Evolutionary conservation across 192 early-diverging fungal genomes (phyloP).

Genomic region (Umbelopsis vinacea): DNA sequence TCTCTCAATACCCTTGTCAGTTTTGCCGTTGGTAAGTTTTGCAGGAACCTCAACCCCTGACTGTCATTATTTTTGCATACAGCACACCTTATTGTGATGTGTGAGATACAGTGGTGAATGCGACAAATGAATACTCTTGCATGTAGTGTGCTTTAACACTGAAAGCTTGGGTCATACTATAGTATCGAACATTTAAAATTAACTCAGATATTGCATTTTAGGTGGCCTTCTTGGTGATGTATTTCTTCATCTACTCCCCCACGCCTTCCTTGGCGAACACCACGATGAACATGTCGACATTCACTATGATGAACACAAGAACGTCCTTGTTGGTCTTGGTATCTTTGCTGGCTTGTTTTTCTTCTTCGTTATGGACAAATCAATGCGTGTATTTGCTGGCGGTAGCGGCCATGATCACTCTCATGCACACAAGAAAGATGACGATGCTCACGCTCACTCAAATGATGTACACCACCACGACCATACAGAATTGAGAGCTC

Average conservation of each 20-base stretch:
- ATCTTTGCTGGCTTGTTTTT: slow-evolving; percentile 77
- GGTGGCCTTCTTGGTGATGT: slow-evolving; percentile 84
- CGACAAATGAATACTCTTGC: too few species aligned
- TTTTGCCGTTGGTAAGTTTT: slow-evolving; percentile 72
- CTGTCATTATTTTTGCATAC: too few species aligned
- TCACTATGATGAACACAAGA: slow-evolving; percentile 54
- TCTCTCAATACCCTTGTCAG: slow-evolving; percentile 77
- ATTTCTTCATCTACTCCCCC: slow-evolving; percentile 82
- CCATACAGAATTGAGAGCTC: slow-evolving; percentile 29
- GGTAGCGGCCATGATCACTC: slow-evolving; percentile 64
- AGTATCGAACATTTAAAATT: not conserved
- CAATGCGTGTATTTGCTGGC: slow-evolving; percentile 77
- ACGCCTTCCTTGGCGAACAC: slow-evolving; percentile 68
- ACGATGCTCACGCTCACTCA: slow-evolving; percentile 38
- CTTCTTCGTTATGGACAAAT: slow-evolving; percentile 84
- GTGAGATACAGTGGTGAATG: too few species aligned
- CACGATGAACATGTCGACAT: slow-evolving; percentile 37
- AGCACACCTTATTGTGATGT: too few species aligned
- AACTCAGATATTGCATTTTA: not conserved
- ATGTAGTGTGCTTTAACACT: too few species aligned
- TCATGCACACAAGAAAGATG: slow-evolving; percentile 48
- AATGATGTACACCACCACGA: slow-evolving; percentile 39
- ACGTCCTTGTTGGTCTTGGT: slow-evolving; percentile 71
- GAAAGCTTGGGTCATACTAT: too few species aligned
- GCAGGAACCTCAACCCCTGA: not conserved